A percentile compares a stretch with the other conserved stretches of the same genome.
These are phyloP conservation scores for Colletotrichum lini DNA, from an alignment of 2,329 filamentous ascomycete species.

Conservation along the genomic window DNA sequence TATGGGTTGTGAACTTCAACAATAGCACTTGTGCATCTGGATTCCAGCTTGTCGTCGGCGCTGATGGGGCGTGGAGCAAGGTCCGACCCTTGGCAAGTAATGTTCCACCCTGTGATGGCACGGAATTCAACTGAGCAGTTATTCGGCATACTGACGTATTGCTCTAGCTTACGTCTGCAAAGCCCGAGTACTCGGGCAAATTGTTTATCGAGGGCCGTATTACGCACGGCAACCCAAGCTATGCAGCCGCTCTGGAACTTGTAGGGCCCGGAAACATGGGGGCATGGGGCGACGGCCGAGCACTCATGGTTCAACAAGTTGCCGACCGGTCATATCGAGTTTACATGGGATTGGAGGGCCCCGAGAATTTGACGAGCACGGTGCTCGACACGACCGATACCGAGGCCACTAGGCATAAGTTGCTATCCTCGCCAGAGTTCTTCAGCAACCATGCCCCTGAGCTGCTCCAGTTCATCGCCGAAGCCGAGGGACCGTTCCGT, in stretches of 20 bases:
- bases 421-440: neutral
- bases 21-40: conserved; percentile 22
- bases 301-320: conserved; percentile 11
- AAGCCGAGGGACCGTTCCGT: conserved; percentile 21
- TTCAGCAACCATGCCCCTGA: conserved; percentile 10
- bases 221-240: conserved; percentile 13
- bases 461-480: neutral
- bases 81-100: conserved; percentile 21
- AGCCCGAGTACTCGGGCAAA: conserved; percentile 30
- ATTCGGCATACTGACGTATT: neutral
- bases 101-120: neutral
- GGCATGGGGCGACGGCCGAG: conserved; percentile 2
- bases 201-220: conserved; percentile 17
- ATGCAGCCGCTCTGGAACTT: neutral
- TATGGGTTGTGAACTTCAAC: neutral
- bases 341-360: conserved; percentile 17
- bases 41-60: conserved; percentile 26
- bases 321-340: conserved; percentile 19
- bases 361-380: neutral
- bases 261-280: conserved; percentile 13
- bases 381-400: conserved; percentile 3
- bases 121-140: no score
- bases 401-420: neutral
- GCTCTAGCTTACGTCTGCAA: neutral
- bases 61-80: conserved; percentile 35